A percentile compares a stretch with the other conserved stretches of the same genome.
Evolutionary conservation across 2,329 filamentous ascomycete genomes (phyloP).

Genomic region (Fusarium miscanthi): DNA sequence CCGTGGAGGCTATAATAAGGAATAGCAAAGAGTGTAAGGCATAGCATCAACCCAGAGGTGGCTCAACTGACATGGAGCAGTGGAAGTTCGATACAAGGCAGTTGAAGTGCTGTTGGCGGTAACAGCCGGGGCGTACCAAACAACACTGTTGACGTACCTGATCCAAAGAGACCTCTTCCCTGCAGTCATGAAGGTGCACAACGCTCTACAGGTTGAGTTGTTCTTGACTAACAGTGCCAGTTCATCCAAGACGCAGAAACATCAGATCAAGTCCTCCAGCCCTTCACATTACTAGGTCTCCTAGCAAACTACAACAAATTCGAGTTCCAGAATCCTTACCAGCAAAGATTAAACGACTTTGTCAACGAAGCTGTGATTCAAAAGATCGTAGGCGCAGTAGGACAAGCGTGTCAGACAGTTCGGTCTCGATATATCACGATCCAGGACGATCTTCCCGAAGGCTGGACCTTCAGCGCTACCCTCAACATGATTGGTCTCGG

Average conservation of each 20-base stretch:
- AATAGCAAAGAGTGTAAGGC: constrained; percentile 75
- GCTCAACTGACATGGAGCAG: constrained; percentile 57
- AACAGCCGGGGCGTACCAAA: constrained; percentile 94
- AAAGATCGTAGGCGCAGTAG: constrained; percentile 82
- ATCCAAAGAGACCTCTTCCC: constrained; percentile 95
- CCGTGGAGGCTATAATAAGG: constrained; percentile 84
- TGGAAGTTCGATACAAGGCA: constrained; percentile 80
- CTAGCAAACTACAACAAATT: constrained; percentile 99
- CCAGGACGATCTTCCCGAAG: constrained; percentile 89
- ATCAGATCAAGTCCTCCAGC: constrained; percentile 71
- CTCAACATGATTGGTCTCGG: constrained; percentile 87
- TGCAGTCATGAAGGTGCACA: constrained; percentile 86
- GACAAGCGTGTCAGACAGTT: constrained; percentile 74
- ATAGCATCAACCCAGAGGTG: neutral
- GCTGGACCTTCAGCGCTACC: constrained; percentile 85
- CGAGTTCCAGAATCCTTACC: constrained; percentile 96
- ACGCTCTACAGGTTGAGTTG: neutral
- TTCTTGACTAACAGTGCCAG: constrained; percentile 54
- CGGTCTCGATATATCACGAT: constrained; percentile 84
- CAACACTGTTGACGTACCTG: constrained; percentile 92
- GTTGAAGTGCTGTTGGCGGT: constrained; percentile 84
- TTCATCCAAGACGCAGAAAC: constrained; percentile 83
- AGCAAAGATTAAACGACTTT: constrained; percentile 91
- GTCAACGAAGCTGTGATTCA: constrained; percentile 90
- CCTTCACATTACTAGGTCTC: constrained; percentile 85